Base-by-base conservation (phyloP, 192 early-diverging fungal genomes). In the Coemansia sp. region DNA sequence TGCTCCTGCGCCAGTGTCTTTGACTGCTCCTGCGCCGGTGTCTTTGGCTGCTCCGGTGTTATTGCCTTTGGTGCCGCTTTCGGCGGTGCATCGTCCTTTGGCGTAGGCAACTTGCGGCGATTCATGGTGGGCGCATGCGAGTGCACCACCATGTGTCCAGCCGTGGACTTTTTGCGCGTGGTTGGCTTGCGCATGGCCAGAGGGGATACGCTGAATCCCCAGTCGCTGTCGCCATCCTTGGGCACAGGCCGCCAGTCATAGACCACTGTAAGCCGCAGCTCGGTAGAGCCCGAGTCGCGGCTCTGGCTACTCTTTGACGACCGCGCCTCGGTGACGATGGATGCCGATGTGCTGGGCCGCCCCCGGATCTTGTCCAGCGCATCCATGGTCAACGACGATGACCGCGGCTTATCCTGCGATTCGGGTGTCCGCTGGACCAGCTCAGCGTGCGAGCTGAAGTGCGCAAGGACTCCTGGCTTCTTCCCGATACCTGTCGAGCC, bases 151-250 rank as follows among this genome's bases (percentile, higher is more conserved):
- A 68, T 65, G 46, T 66, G 48, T 7, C 63, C 41, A 5, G 71
- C 61, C 13, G 51, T 68, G 1, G 73, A 46, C 71, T 82, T 73
- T 40, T 63, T 63, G 46, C 68, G 79, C 56, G 36, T 68, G 10
- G 68, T 42, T 19, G 79, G 74, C 62, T 73, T 60, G 52, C 64
- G 67, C 45, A 73, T 58, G 22, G 72, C 74, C 36, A 82, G 65
- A 32, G 70, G 65, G 62, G 79, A 82, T 45, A 82, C 73, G 22
- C 62, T 41, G 66, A 82, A 82, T 16, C 79, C 79, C 79, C 79
- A 82, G 59, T 13, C 22, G 26, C 41, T 15, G 65, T 73, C 59
- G 55, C 74, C 73, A 37, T 76, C 64, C 16, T 42, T 39, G 8
- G 79, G 79, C 9, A 61, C 49, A 1, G 56, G 54, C 12, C 79